Evolutionary conservation across 2,329 filamentous ascomycete genomes (phyloP).

Genomic region (Myriangium duriaei): DNA sequence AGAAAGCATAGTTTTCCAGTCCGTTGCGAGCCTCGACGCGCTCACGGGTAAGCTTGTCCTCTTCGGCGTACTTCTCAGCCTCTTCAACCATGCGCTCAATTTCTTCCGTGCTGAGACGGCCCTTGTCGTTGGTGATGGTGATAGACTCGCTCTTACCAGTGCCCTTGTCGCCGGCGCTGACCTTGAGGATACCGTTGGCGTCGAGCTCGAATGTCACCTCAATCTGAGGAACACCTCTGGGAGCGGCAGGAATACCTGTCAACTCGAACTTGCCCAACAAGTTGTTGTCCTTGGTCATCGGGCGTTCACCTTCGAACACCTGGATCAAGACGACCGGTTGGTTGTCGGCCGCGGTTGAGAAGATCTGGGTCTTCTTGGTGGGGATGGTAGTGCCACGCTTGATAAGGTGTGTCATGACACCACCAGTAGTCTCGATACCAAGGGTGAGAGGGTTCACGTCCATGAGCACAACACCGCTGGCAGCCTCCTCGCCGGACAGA

Average conservation of each 20-base stretch:
- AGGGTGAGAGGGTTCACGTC: conserved; percentile 94
- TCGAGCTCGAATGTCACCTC: conserved; percentile 97
- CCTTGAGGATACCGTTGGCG: conserved; percentile 96
- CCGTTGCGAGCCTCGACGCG: conserved; percentile 93
- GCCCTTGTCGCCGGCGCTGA: conserved; percentile 92
- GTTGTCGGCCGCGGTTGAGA: conserved; percentile 93
- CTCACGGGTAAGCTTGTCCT: conserved; percentile 96
- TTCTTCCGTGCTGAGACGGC: conserved; percentile 87
- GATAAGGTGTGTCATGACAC: conserved; percentile 96
- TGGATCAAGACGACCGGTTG: conserved; percentile 91
- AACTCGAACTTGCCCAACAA: conserved; percentile 96
- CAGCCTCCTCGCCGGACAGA: conserved; percentile 71
- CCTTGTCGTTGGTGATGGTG: conserved; percentile 99
- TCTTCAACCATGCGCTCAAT: conserved; percentile 99
- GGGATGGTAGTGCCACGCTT: conserved; percentile 89
- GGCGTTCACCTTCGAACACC: conserved; percentile 87
- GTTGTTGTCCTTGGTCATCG: conserved; percentile 96
- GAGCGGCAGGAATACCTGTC: conserved; percentile 85
- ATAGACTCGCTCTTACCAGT: conserved; percentile 96
- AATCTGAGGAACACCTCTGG: conserved; percentile 93
- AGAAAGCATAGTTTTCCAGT: conserved; percentile 98
- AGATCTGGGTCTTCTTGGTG: conserved; percentile 94
- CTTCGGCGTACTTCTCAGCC: conserved; percentile 96
- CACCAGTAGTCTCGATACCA: conserved; percentile 93
- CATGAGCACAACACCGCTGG: conserved; percentile 77